Conservation (phyloP, 1,284 basidiomycete species). For the Ceratobasidium sp. region DNA sequence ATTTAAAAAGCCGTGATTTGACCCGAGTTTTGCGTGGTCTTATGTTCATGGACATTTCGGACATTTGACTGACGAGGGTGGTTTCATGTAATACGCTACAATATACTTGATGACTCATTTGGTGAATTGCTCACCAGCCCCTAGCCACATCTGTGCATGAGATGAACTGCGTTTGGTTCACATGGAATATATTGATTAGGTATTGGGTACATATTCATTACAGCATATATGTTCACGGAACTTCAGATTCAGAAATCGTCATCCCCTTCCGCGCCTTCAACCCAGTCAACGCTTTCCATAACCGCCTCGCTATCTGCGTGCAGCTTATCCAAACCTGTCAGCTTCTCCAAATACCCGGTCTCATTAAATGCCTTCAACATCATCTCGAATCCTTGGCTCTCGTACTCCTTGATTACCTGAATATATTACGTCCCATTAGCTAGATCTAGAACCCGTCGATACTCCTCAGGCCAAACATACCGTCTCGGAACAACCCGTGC, state of each 20-base stretch:
- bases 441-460: not conserved
- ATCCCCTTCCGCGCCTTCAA: constrained; percentile 59
- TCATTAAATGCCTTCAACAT: constrained; percentile 87
- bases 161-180: too few relatives aligned
- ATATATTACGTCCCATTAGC: not conserved
- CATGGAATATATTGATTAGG: not conserved
- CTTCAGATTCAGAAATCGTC: constrained; percentile 42
- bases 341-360: constrained; percentile 74
- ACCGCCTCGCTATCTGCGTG: constrained; percentile 81
- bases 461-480: constrained; percentile 54
- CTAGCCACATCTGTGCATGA: too few relatives aligned
- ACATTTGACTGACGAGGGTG: not conserved
- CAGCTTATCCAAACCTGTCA: constrained; percentile 88
- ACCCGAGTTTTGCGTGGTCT: not conserved
- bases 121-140: too few relatives aligned
- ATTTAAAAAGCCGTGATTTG: not conserved
- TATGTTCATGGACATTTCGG: not conserved
- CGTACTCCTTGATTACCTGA: constrained; percentile 80
- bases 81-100: too few relatives aligned
- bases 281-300: constrained; percentile 79
- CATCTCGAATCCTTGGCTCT: constrained; percentile 78
- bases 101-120: too few relatives aligned
- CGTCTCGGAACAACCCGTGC: constrained; percentile 87
- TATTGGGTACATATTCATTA: not conserved
- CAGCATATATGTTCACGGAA: not conserved